Base-by-base conservation (phyloP, 768 basidiomycete species). In the Agrocybe pediades region DNA sequence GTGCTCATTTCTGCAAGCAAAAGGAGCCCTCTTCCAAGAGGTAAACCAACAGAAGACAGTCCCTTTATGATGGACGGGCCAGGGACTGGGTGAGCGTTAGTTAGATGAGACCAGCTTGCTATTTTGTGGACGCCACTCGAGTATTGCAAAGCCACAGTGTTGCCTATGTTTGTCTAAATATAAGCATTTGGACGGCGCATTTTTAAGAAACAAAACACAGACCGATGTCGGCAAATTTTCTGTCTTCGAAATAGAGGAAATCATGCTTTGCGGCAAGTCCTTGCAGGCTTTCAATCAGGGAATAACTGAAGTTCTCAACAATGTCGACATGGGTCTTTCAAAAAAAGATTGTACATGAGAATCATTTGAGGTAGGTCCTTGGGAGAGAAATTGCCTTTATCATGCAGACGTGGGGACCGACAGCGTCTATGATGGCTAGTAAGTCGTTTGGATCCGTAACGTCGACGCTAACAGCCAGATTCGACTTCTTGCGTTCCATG, bases 221-320 rank as follows among this genome's bases (percentile, higher is more conserved):
- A 95, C 96, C 96, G 48, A 99, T 98, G 70, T 99, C 97, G 3
- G 97, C 96, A 64, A 99, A 99, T 71, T 99, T 99, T 59, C 97
- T 80, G 75, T 99, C 97, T 74, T 98, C 97, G 62, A 98, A 99
- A 62, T 98, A 95, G 48, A 96, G 70, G 74, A 98, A 99, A 64
- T 97, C 92, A 58, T 97, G 85, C 67, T 90, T 87, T 42, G 71
- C 64, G 64, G 88, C 86, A 6, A 98, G 82, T 29, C 77, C 76
- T 55, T 84, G 79, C 39, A 99, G 77, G 41, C 79, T 76, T 39
- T 83, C 75, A 51, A 95, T 83, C 42, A 98, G 71, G 6, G 79
- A 80, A 9, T 74, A 69, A 41, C 94, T 84, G 68, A 94, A 98
- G 72, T 98, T 95, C 61, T 94, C 88, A 52, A 99, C 79, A 60